A percentile compares a stretch with the other conserved stretches of the same genome.
These are phyloP conservation scores for Gyromitra esculenta DNA, from an alignment of 2,329 filamentous ascomycete genomes.

Conservation along the genomic window DNA sequence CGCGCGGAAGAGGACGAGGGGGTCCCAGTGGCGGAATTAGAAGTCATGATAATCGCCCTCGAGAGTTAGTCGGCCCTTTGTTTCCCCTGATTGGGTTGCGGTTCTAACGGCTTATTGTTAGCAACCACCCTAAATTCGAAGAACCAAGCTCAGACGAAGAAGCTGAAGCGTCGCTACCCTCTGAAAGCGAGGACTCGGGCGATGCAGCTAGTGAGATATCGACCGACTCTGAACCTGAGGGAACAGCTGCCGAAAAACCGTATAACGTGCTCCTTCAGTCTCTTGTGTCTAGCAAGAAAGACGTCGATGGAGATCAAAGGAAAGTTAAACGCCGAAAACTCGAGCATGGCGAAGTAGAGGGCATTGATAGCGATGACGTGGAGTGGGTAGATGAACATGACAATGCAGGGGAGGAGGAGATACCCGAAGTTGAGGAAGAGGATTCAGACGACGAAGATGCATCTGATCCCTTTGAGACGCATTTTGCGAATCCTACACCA, in stretches of 20 bases:
- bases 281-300: constrained; percentile 62
- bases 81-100: not conserved
- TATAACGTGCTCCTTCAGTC: constrained; percentile 70
- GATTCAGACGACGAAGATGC: constrained; percentile 65
- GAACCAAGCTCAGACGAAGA: constrained; percentile 30
- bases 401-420: constrained; percentile 59
- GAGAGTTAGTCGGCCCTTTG: constrained; percentile 29
- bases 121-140: constrained; percentile 33
- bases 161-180: not conserved
- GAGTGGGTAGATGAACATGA: constrained; percentile 60
- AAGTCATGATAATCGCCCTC: constrained; percentile 40
- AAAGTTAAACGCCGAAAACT: constrained; percentile 65
- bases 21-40: constrained; percentile 25
- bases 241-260: constrained; percentile 60
- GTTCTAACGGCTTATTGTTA: constrained; percentile 5
- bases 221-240: constrained; percentile 38
- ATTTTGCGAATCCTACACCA: constrained; percentile 77
- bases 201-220: constrained; percentile 20
- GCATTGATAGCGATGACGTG: constrained; percentile 50
- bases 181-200: not conserved
- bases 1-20: constrained; percentile 21
- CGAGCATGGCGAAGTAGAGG: constrained; percentile 58
- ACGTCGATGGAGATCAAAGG: constrained; percentile 64
- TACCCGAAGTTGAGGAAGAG: constrained; percentile 64
- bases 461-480: constrained; percentile 79